Evolutionary conservation across 108 stramenopile genomes (phyloP).

Genomic region (Skeletonema tropicum): DNA sequence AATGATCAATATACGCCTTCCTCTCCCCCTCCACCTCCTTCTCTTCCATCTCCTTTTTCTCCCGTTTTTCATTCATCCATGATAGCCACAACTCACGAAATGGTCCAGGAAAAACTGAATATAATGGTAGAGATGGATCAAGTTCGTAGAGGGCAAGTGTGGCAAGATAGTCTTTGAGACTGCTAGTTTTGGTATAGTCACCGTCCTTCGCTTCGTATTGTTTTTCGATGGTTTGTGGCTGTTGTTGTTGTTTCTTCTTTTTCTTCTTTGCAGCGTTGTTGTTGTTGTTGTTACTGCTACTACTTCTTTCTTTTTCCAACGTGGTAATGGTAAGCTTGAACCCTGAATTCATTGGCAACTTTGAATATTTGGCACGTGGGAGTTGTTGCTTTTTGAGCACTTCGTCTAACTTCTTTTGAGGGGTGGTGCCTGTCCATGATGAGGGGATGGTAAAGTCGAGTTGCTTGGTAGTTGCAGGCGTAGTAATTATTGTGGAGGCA

Average conservation of each 20-base stretch:
- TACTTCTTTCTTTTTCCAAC: not conserved
- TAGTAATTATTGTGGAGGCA: not conserved
- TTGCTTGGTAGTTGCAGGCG: not conserved
- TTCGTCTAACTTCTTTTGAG: slow-evolving; percentile 64
- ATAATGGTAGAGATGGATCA: slow-evolving; percentile 56
- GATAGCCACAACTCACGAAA: slow-evolving; percentile 72
- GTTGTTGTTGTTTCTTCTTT: slow-evolving; percentile 6
- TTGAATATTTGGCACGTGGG: slow-evolving; percentile 57
- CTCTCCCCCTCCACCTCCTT: slow-evolving; percentile 20
- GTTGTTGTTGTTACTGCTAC: slow-evolving; percentile 6
- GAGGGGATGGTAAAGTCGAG: slow-evolving; percentile 49
- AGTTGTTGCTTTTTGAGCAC: slow-evolving; percentile 59
- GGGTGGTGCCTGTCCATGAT: slow-evolving; percentile 78
- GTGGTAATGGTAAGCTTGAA: not conserved
- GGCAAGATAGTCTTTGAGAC: slow-evolving; percentile 60
- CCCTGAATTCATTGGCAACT: slow-evolving; percentile 16
- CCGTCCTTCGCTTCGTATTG: slow-evolving; percentile 20
- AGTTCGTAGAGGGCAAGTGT: slow-evolving; percentile 65
- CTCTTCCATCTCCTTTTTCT: slow-evolving; percentile 24
- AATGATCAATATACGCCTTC: slow-evolving; percentile 33
- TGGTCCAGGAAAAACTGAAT: slow-evolving; percentile 63
- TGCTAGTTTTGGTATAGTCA: slow-evolving; percentile 25
- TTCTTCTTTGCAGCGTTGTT: slow-evolving; percentile 12
- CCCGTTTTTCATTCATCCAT: slow-evolving; percentile 55
- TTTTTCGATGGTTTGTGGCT: not conserved